A percentile compares a stretch with the other conserved stretches of the same genome.
These are phyloP conservation scores for Evernia prunastri DNA, from an alignment of 495 filamentous ascomycete species.

Conservation along the genomic window DNA sequence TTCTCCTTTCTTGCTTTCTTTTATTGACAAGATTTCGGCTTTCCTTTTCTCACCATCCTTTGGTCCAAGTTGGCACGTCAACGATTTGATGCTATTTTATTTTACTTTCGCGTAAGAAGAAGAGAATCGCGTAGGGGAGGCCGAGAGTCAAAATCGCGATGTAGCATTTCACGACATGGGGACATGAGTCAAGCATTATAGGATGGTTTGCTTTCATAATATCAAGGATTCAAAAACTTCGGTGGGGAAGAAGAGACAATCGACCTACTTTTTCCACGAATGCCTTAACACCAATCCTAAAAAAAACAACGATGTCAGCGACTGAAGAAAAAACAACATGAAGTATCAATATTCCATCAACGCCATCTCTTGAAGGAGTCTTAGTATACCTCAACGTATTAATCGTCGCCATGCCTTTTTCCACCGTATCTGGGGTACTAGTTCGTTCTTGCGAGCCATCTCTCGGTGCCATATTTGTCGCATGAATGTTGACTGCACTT, in stretches of 20 bases:
- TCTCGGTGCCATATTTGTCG: conserved; percentile 41
- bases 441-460: conserved; percentile 43
- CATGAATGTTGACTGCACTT: neutral
- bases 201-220: too few species aligned
- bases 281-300: conserved; percentile 66
- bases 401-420: conserved; percentile 73
- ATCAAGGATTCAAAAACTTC: too few species aligned
- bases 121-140: too few species aligned
- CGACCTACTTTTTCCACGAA: conserved; percentile 60
- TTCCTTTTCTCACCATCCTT: conserved; percentile 80
- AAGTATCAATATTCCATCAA: conserved; percentile 28
- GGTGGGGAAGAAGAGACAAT: too few species aligned
- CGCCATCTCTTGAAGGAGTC: neutral
- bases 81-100: neutral
- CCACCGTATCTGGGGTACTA: conserved; percentile 55
- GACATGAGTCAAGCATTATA: neutral
- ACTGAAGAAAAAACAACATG: neutral
- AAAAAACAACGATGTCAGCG: conserved; percentile 33
- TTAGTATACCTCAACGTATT: conserved; percentile 60
- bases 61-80: conserved; percentile 18
- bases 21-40: conserved; percentile 88
- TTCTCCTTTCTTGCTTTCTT: conserved; percentile 66
- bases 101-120: conserved; percentile 12
- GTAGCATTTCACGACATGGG: conserved; percentile 20
- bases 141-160: too few species aligned